Evolutionary conservation across 1,284 basidiomycete genomes (phyloP), one percentile per base, ranked within the genome.

Genomic region (Malassezia psittaci): DNA sequence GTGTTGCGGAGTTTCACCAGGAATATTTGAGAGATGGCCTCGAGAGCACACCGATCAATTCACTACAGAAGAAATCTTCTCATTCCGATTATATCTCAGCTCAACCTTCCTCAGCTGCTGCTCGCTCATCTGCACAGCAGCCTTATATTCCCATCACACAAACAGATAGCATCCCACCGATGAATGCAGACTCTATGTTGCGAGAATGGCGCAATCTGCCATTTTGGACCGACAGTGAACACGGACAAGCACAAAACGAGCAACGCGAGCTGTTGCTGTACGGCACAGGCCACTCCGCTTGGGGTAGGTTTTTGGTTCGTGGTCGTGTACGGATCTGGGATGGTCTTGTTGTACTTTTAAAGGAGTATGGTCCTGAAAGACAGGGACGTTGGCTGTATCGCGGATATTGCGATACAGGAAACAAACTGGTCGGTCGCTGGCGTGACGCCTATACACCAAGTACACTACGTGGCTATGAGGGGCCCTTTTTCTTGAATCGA

Each of bases 261-360:
- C 19, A 32, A 16, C 43, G 43, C 24, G 38, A 40, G 16, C 37
- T 50, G 32, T 19, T 41, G 18, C 48, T 50, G 19, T 41, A 32
- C 16, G 48, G 48, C 48, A 40, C 48, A 2, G 48, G 48, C n/a
- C 48, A 50, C 29, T 50, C 48, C 8, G 48, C 48, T 7, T 50
- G 48, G 48, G 48, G 48, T 16, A 13, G 21, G 21, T 50, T 50
- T 9, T 16, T 18, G 7, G 48, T 50, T 29, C 37, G 48, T 39
- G 48, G 48, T 4, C 37, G 48, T n/a, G 48, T 50, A 12, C 37
- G 48, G 12, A 21, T 21, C 5, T 50, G 48, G 48, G 48, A 50
- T 16, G 48, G 48, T 12, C 48, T 50, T 33, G 48, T 50, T 24
- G 18, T 41, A 2, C 15, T 50, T 10, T 16, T 40, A 33, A 50